Percentiles rank a stretch among this genome's conserved stretches.
These are phyloP conservation scores for Gypsophila paniculata DNA, from an alignment of 179 eudicot genomes.

Conservation along the genomic window DNA sequence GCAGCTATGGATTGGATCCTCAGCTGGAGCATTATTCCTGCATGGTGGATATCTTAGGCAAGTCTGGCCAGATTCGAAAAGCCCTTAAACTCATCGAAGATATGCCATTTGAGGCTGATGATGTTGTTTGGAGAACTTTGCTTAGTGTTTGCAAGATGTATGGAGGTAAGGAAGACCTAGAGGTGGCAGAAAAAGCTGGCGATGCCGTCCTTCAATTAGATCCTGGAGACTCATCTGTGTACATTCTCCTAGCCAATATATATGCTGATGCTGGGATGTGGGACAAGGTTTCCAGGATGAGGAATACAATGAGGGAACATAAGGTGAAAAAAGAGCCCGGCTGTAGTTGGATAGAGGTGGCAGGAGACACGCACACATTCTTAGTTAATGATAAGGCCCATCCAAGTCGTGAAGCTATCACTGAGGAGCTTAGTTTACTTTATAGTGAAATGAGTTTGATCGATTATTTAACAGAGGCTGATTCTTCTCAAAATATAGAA, in stretches of 20 bases:
- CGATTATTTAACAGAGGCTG: slow-evolving; percentile 27
- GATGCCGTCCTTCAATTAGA: slow-evolving; percentile 48
- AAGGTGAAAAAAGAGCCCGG: slow-evolving; percentile 75
- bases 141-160: slow-evolving; percentile 63
- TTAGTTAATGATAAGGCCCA: slow-evolving; percentile 60
- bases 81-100: slow-evolving; percentile 63
- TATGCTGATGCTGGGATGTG: slow-evolving; percentile 82
- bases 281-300: slow-evolving; percentile 42
- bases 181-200: slow-evolving; percentile 65
- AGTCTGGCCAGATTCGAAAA: slow-evolving; percentile 57
- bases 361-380: slow-evolving; percentile 60
- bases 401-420: slow-evolving; percentile 52
- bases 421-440: slow-evolving; percentile 38
- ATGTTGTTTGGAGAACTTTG: slow-evolving; percentile 68
- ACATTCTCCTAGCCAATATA: slow-evolving; percentile 49
- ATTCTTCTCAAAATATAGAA: slow-evolving; percentile 20
- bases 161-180: slow-evolving; percentile 57
- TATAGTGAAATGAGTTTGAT: slow-evolving; percentile 48
- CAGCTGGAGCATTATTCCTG: slow-evolving; percentile 81
- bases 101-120: slow-evolving; percentile 88
- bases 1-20: slow-evolving; percentile 52
- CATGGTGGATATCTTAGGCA: slow-evolving; percentile 78
- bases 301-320: slow-evolving; percentile 45
- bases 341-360: slow-evolving; percentile 79
- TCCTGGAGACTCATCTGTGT: slow-evolving; percentile 66